A percentile compares a stretch with the other conserved stretches of the same genome.
phyloP scores from a whole-genome alignment of 2,329 filamentous ascomycete species.

The Rutstroemia sp. region DNA sequence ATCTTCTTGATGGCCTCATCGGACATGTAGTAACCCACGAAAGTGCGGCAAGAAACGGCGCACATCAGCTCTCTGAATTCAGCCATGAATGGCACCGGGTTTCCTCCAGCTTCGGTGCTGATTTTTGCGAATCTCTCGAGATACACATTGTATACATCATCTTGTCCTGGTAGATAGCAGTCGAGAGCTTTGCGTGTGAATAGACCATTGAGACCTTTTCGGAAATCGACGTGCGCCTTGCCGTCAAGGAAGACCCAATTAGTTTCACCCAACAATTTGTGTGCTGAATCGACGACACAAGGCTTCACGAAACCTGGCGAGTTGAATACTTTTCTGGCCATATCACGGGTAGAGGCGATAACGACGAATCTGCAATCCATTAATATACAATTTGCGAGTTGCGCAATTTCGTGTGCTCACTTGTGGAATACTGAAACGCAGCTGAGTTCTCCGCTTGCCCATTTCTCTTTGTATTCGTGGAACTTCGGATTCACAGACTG shows the following conservation, averaged over 20 bases:
- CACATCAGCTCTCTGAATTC: constrained; percentile 93
- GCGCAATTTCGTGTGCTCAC: constrained; percentile 42
- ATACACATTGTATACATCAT: constrained; percentile 84
- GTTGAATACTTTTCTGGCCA: constrained; percentile 96
- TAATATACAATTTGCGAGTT: neutral
- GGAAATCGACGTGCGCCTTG: constrained; percentile 90
- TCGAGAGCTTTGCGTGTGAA: constrained; percentile 90
- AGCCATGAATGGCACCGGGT: constrained; percentile 81
- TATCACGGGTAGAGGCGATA: constrained; percentile 88
- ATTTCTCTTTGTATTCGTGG: constrained; percentile 84
- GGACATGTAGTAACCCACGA: constrained; percentile 91
- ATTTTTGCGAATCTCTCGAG: constrained; percentile 72
- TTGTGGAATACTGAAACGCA: constrained; percentile 99
- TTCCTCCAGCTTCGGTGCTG: constrained; percentile 62
- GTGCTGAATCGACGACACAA: constrained; percentile 88
- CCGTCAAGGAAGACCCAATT: constrained; percentile 99
- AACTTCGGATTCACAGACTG: constrained; percentile 90
- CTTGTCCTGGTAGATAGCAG: constrained; percentile 82
- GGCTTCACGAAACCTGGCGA: constrained; percentile 88
- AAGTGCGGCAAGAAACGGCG: constrained; percentile 91
- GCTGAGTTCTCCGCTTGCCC: constrained; percentile 83
- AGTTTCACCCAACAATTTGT: constrained; percentile 83
- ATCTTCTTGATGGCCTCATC: constrained; percentile 90
- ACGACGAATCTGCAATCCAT: constrained; percentile 73
- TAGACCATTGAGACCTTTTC: constrained; percentile 88